Base-by-base conservation (phyloP, 2,329 filamentous ascomycete genomes). In the Cladosporium sp. region DNA sequence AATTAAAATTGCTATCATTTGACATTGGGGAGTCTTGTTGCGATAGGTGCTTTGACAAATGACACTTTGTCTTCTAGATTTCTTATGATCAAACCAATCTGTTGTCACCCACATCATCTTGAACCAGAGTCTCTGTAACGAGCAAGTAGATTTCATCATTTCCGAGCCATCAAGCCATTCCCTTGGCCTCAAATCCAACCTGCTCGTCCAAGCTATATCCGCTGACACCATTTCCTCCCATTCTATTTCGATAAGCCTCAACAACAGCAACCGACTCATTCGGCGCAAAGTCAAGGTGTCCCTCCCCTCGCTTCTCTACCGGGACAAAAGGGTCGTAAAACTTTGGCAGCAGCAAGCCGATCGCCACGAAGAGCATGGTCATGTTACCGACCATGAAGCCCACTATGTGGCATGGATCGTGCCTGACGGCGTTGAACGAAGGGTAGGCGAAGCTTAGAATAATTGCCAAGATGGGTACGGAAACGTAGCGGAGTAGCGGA, bases 301-400 rank as follows among this genome's bases (percentile, higher is more conserved):
- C 80, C 54, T 84, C 80, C 7, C 68, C 68, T 0, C 74, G 71
- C 1, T 81, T 75, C 2, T 73, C 63, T 0, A 72, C 63, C 0
- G 81, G 81, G 34, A 84, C 77, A 34, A 84, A 76, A 3, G 76
- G 68, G 61, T 82, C 74, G 61, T 79, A 83, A 69, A 81, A 84
- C 9, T 79, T 73, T 2, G 82, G 82, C 28, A 81, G 66, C 4
- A 83, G 69, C 39, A 82, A 75, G 5, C 80, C 80, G 1, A 77
- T 52, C 1, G 78, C 66, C 28, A 83, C 75, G 9, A 78, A 63
- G 0, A 82, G 40, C 37, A 84, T 67, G 3, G 75, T 72, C 17
- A 80, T 54, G 58, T 81, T 77, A 1, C 75, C 77, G 15, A 81
- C 67, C 4, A 71, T 73, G 61, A 82, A 82, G 0, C 78, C 80